These are phyloP conservation scores for Patellifolia procumbens DNA, from an alignment of 179 eudicot genomes.

Conservation along the genomic window DNA sequence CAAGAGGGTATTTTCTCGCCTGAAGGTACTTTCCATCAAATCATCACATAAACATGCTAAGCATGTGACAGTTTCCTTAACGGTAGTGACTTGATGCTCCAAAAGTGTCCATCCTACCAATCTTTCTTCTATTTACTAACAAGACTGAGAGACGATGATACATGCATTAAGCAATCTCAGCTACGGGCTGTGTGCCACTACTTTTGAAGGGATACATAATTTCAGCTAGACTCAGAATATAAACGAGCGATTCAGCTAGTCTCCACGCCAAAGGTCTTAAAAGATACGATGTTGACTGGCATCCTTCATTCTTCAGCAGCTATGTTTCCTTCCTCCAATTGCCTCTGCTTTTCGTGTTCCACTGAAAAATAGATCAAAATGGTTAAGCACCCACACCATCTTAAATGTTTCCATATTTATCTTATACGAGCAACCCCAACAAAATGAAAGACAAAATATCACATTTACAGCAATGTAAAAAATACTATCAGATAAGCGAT, in stretches of 20 bases:
- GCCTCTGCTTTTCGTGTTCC: constrained; percentile 58
- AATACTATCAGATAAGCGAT: background rate
- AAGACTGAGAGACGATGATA: background rate
- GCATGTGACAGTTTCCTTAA: background rate
- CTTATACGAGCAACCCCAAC: background rate
- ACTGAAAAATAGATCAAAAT: constrained; percentile 33
- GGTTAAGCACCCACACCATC: background rate
- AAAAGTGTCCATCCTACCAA: background rate
- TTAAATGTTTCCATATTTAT: background rate
- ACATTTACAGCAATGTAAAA: background rate
- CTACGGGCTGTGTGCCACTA: background rate
- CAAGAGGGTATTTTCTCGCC: too few relatives aligned
- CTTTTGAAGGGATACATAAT: background rate
- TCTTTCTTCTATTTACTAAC: background rate
- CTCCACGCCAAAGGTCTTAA: background rate
- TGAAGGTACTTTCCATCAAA: background rate
- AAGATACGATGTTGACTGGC: background rate
- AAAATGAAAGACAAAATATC: background rate
- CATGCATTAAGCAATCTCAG: background rate
- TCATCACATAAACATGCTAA: background rate
- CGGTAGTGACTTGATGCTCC: background rate
- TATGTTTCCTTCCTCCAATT: constrained; percentile 33
- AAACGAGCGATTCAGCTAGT: background rate
- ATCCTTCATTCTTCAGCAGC: constrained; percentile 35
- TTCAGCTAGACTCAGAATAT: background rate